phyloP scores from a whole-genome alignment of 83 land plant genomes.

The Picea abies region DNA sequence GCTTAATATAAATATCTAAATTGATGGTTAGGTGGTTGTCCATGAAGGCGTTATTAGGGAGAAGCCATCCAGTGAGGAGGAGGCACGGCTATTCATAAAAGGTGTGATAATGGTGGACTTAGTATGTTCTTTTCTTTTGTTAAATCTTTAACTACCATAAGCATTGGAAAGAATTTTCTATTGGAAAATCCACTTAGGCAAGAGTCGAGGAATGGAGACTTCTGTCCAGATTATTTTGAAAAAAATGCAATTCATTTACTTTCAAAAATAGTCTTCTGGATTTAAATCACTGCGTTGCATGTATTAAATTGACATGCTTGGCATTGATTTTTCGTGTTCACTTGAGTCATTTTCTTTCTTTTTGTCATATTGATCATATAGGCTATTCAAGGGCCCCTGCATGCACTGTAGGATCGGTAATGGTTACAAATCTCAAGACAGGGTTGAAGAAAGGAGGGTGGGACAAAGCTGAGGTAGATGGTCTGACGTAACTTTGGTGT shows the following conservation, averaged over 20 bases:
- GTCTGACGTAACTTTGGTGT: neutral
- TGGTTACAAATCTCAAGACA: conserved; percentile 82
- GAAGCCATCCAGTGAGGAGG: conserved; percentile 77
- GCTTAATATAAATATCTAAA: neutral
- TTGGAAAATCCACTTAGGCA: neutral
- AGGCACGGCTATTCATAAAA: conserved; percentile 79
- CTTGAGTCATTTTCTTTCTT: neutral
- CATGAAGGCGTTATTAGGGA: conserved; percentile 83
- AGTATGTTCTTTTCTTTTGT: too few relatives aligned
- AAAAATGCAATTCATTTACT: neutral
- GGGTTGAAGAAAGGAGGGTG: conserved; percentile 75
- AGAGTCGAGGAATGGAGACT: neutral
- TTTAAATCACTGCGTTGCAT: neutral
- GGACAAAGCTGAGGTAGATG: conserved; percentile 80
- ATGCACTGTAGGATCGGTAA: conserved; percentile 79
- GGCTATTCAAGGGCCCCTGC: conserved; percentile 89
- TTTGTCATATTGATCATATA: conserved; percentile 22
- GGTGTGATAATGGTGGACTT: conserved; percentile 27
- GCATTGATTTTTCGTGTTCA: neutral
- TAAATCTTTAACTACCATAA: too few relatives aligned
- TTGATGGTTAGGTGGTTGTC: conserved; percentile 76
- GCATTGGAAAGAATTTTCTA: neutral
- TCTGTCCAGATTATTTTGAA: neutral
- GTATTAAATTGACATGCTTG: neutral
- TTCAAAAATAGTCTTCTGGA: neutral